Conservation (phyloP, 1,139 yeast genomes). For the Lodderomyces margitis region DNA sequence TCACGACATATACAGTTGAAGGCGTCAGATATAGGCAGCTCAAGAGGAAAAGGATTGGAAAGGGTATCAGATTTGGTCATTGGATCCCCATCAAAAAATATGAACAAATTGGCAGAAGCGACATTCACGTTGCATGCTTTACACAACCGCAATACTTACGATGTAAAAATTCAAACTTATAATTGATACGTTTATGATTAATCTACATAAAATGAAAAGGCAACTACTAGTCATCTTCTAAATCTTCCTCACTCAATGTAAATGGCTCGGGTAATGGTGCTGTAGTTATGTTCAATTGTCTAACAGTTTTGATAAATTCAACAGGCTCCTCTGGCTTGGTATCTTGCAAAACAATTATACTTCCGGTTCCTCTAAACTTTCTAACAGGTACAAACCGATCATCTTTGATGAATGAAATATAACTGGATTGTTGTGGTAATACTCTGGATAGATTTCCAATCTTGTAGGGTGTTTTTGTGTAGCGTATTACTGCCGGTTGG, state of each 20-base stretch:
- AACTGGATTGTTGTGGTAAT: conserved; percentile 85
- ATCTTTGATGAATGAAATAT: conserved; percentile 72
- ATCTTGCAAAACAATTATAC: conserved; percentile 79
- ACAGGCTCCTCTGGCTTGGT: conserved; percentile 63
- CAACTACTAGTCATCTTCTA: conserved; percentile 28
- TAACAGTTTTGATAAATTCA: conserved; percentile 76
- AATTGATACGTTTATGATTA: not conserved
- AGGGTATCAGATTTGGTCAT: conserved; percentile 16
- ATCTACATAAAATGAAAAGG: not conserved
- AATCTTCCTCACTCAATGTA: conserved; percentile 53
- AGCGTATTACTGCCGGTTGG: conserved; percentile 35
- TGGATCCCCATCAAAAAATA: conserved; percentile 19
- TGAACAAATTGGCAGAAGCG: conserved; percentile 15
- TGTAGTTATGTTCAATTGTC: conserved; percentile 76
- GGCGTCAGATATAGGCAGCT: conserved; percentile 18
- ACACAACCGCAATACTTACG: conserved; percentile 20
- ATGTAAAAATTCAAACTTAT: conserved; percentile 12
- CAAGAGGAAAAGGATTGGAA: conserved; percentile 7
- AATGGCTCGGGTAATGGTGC: conserved; percentile 94
- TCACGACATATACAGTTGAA: conserved; percentile 16
- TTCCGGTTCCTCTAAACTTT: conserved; percentile 73
- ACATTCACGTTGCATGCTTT: conserved; percentile 26
- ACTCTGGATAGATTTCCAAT: conserved; percentile 83
- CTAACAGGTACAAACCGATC: conserved; percentile 83
- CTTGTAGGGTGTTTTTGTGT: conserved; percentile 61